Conservation (phyloP, 768 basidiomycete species). For the Xerocomus spinulosus region DNA sequence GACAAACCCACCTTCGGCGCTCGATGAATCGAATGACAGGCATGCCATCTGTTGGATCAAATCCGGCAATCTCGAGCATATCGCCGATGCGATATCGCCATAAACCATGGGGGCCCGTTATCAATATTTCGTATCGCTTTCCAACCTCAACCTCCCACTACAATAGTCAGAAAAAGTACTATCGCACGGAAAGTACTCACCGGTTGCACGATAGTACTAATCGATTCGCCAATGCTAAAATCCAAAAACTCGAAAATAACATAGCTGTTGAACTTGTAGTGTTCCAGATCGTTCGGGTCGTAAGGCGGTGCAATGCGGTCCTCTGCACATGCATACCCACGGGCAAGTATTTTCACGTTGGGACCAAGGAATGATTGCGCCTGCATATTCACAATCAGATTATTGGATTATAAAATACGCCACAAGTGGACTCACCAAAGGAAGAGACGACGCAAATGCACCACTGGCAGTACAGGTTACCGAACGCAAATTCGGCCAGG, state of each 20-base stretch:
- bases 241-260: constrained; percentile 10
- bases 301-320: constrained; percentile 10
- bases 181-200: not conserved
- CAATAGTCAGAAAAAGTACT: not conserved
- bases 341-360: not conserved
- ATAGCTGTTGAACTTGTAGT: not conserved
- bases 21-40: constrained; percentile 19
- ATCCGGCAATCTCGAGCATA: constrained; percentile 18
- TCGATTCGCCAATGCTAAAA: not conserved
- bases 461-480: constrained; percentile 8
- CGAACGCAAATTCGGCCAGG: constrained; percentile 13
- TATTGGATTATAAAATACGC: too few species aligned
- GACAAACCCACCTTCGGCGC: not conserved
- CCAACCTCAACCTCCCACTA: constrained; percentile 18
- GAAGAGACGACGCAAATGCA: constrained; percentile 9
- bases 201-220: not conserved
- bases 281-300: constrained; percentile 5
- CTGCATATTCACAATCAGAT: constrained; percentile 3
- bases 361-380: constrained; percentile 14
- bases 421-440: constrained; percentile 11
- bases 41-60: constrained; percentile 14
- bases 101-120: constrained; percentile 17
- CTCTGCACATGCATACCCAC: constrained; percentile 4
- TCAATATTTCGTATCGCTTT: constrained; percentile 15
- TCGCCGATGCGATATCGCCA: constrained; percentile 23